Evolutionary conservation across 208 protist genomes (phyloP).

Genomic region (Trypanosoma scelopori): DNA sequence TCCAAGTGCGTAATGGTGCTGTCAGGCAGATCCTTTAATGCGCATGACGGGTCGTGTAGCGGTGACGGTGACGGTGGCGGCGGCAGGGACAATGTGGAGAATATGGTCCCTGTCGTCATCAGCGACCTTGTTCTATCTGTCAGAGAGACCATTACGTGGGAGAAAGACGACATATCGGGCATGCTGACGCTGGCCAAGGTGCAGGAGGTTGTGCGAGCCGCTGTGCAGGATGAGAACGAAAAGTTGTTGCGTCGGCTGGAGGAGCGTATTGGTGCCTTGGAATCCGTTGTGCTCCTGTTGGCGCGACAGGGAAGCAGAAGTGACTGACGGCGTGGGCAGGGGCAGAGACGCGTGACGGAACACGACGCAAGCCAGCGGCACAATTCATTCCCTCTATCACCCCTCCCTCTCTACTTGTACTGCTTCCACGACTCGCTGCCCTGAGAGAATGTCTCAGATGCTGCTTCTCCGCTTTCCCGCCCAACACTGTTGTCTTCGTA

Average conservation of each 20-base stretch:
- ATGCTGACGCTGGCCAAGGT: neutral
- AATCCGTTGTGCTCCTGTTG: constrained; percentile 20
- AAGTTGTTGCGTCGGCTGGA: constrained; percentile 19
- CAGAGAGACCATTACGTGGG: constrained; percentile 8
- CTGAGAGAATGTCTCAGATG: too few species aligned
- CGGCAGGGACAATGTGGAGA: neutral
- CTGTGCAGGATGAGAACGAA: constrained; percentile 31
- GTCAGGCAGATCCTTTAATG: constrained; percentile 13
- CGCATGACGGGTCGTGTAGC: neutral
- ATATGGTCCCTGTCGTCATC: neutral
- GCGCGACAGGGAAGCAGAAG: neutral
- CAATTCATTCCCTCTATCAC: too few species aligned
- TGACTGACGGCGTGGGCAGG: too few species aligned
- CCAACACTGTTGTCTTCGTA: too few species aligned
- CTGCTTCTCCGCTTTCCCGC: too few species aligned
- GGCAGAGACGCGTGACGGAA: neutral
- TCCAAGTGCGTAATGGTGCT: constrained; percentile 8
- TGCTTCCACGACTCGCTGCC: too few species aligned
- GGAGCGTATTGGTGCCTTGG: constrained; percentile 21
- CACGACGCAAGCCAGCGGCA: too few species aligned
- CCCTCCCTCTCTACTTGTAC: too few species aligned
- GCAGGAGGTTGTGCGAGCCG: constrained; percentile 19
- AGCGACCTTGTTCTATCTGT: constrained; percentile 13
- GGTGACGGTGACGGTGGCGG: too few species aligned
- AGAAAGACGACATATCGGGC: neutral